Evolutionary conservation across 2,329 filamentous ascomycete species (phyloP).

Genomic region (Nigrospora osmanthi): DNA sequence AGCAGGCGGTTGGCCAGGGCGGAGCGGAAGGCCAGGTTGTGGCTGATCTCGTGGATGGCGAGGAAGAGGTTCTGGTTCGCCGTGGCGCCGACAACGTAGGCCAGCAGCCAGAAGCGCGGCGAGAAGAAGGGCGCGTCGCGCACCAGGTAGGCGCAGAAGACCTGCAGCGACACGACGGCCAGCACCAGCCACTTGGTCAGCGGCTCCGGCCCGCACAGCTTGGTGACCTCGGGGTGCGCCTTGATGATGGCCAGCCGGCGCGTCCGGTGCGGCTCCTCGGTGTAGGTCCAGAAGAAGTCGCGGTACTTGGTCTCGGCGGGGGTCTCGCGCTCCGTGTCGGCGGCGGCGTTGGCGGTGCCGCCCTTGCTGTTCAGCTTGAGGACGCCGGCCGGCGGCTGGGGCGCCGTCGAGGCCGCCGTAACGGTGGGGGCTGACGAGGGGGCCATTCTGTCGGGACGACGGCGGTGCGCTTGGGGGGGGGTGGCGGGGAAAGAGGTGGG

Average conservation of each 20-base stretch:
- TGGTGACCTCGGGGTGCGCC: conserved; percentile 94
- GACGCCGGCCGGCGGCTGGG: conserved; percentile 2
- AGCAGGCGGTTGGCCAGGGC: conserved; percentile 74
- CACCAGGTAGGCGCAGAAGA: conserved; percentile 69
- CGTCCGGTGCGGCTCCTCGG: conserved; percentile 92
- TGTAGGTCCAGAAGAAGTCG: conserved; percentile 97
- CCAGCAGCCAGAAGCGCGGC: conserved; percentile 76
- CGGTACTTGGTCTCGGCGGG: conserved; percentile 32
- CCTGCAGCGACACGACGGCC: conserved; percentile 74
- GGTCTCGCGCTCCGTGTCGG: conserved; percentile 5
- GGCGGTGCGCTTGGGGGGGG: too few species aligned
- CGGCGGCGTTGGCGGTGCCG: conserved; percentile 11
- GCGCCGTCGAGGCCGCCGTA: conserved; percentile 12
- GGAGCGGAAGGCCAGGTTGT: conserved; percentile 89
- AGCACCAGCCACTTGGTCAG: conserved; percentile 90
- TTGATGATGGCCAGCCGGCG: conserved; percentile 92
- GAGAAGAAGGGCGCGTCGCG: conserved; percentile 73
- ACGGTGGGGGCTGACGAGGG: conserved; percentile 16
- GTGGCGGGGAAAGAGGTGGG: too few species aligned
- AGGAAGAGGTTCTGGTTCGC: conserved; percentile 98
- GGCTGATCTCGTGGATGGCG: conserved; percentile 96
- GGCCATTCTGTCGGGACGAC: background rate
- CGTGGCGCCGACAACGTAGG: conserved; percentile 88
- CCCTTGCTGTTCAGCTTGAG: conserved; percentile 14
- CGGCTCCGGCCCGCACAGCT: conserved; percentile 93